Evolutionary conservation across 306 rosid genomes (phyloP).

Genomic region (Quercus bicolor): DNA sequence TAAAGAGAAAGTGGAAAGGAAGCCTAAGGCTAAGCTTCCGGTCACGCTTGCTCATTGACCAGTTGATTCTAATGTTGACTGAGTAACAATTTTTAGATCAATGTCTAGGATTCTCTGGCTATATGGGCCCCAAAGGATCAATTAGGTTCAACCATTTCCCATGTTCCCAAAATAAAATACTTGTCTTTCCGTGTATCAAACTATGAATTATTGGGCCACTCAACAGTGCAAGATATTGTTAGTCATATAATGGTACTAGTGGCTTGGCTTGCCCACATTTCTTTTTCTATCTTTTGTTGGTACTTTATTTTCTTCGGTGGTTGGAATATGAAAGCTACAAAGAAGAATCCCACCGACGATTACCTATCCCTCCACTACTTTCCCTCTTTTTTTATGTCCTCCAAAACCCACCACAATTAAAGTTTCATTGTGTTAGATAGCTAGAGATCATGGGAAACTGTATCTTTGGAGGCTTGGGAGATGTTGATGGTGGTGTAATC

Average conservation of each 20-base stretch:
- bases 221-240: not conserved
- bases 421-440: no score
- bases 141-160: not conserved
- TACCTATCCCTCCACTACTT: not conserved
- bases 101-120: constrained; percentile 15
- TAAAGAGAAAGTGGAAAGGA: constrained; percentile 32
- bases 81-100: not conserved
- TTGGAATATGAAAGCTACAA: constrained; percentile 16
- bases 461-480: constrained; percentile 50
- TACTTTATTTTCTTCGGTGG: not conserved
- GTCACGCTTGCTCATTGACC: not conserved
- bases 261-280: constrained; percentile 4
- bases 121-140: constrained; percentile 18
- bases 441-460: constrained; percentile 59
- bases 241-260: not conserved
- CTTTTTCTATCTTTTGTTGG: constrained; percentile 4
- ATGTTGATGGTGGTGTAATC: constrained; percentile 29
- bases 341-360: constrained; percentile 50
- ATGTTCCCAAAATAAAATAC: not conserved
- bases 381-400: constrained; percentile 2
- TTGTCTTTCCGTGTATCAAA: not conserved
- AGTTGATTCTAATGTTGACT: constrained; percentile 9
- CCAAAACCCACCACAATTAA: not conserved
- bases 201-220: not conserved
- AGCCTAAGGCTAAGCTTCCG: not conserved